These are phyloP conservation scores for Lipomyces chichibuensis DNA, from an alignment of 805 yeast species.

Conservation along the genomic window DNA sequence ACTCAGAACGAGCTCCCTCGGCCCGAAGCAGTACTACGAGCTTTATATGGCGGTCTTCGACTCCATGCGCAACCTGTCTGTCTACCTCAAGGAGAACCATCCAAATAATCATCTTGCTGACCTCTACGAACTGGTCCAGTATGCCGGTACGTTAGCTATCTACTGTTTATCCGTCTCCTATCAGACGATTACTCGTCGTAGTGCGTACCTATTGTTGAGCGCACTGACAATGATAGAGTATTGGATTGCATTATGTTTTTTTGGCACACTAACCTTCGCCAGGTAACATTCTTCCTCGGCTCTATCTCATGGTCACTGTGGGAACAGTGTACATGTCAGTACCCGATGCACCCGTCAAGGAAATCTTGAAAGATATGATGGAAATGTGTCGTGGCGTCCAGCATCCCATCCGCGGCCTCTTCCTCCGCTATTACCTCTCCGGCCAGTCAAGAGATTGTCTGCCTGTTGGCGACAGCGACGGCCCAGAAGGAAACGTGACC, in stretches of 20 bases:
- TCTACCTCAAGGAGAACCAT: constrained; percentile 67
- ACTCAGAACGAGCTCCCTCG: constrained; percentile 69
- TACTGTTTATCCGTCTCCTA: neutral
- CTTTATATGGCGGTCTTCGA: constrained; percentile 78
- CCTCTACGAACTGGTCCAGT: constrained; percentile 90
- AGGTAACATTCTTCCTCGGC: constrained; percentile 84
- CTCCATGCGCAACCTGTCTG: constrained; percentile 68
- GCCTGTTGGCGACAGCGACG: constrained; percentile 47
- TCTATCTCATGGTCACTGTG: constrained; percentile 92
- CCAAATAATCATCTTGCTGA: constrained; percentile 78
- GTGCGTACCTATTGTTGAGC: neutral
- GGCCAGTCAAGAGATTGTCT: constrained; percentile 76
- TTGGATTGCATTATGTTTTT: neutral
- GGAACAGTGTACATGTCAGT: constrained; percentile 86
- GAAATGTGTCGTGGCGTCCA: constrained; percentile 98
- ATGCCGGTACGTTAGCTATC: constrained; percentile 56
- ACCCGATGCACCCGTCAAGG: constrained; percentile 77
- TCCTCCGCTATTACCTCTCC: constrained; percentile 82
- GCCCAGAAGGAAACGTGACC: constrained; percentile 49
- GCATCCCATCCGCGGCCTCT: constrained; percentile 89
- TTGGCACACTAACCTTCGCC: neutral
- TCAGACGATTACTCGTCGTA: neutral
- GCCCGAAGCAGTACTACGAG: constrained; percentile 94
- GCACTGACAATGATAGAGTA: neutral
- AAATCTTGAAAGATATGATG: constrained; percentile 91